Evolutionary conservation across 2,329 filamentous ascomycete genomes (phyloP).

Genomic region (Talaromyces rugulosus): DNA sequence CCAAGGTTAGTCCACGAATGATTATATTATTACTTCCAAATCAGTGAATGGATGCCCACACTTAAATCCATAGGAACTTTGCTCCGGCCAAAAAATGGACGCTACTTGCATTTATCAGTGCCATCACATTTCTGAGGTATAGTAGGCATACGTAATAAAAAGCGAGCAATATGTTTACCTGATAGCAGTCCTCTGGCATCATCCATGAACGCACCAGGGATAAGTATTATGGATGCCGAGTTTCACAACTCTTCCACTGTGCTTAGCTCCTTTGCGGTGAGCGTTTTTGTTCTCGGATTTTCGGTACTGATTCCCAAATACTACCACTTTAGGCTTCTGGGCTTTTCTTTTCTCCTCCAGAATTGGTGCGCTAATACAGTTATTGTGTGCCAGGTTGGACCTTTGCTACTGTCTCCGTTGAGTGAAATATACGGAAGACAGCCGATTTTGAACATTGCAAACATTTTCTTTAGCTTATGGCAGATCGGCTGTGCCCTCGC

Average conservation of each 20-base stretch:
- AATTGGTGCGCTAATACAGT: not conserved
- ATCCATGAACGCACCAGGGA: slow-evolving; percentile 1
- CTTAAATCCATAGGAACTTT: not conserved
- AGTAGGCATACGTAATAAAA: not conserved
- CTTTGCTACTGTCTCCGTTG: slow-evolving; percentile 54
- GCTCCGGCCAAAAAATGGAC: not conserved
- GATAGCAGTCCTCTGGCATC: slow-evolving; percentile 1
- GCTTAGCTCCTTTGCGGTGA: slow-evolving; percentile 1
- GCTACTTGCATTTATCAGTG: not conserved
- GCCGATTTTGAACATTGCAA: slow-evolving; percentile 52
- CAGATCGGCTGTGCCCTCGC: slow-evolving; percentile 62
- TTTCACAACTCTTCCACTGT: slow-evolving; percentile 4
- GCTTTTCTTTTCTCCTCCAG: not conserved
- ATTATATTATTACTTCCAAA: not conserved
- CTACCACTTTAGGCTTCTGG: not conserved
- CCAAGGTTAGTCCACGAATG: not conserved
- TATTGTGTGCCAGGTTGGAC: slow-evolving; percentile 41
- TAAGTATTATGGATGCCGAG: not conserved
- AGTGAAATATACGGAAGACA: slow-evolving; percentile 62
- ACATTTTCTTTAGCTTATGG: slow-evolving; percentile 58
- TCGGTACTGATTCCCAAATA: not conserved
- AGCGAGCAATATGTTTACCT: not conserved
- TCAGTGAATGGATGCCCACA: too few species aligned
- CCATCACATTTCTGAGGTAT: slow-evolving; percentile 10
- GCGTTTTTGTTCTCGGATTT: slow-evolving; percentile 5